Evolutionary conservation across 768 basidiomycete species (phyloP).

Genomic region (Suillus americanus): DNA sequence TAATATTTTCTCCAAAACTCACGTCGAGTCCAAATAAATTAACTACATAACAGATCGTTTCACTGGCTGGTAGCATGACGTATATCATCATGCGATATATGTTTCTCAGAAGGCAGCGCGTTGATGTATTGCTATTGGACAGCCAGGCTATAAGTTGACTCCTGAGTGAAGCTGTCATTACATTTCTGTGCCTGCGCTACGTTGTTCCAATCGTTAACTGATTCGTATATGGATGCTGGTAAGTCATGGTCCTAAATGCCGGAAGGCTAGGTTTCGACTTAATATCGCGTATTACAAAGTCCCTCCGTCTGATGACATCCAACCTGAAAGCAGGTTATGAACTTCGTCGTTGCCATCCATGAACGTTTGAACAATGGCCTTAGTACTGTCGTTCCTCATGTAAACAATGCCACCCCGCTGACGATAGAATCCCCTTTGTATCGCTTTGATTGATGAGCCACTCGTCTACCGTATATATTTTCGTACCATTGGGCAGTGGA

Average conservation of each 20-base stretch:
- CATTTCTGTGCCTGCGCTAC: neutral
- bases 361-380: no score
- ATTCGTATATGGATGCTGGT: neutral
- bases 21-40: neutral
- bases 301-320: no score
- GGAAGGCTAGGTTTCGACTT: neutral
- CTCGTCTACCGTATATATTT: no score
- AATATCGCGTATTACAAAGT: no score
- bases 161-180: neutral
- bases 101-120: neutral
- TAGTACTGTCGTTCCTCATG: no score
- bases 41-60: neutral
- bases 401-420: no score
- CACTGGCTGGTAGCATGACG: neutral
- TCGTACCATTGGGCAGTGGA: no score
- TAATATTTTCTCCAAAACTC: neutral
- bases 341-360: no score
- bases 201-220: neutral
- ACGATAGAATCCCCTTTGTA: no score
- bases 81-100: neutral
- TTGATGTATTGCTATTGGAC: neutral
- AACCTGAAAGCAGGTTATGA: no score
- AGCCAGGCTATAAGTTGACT: neutral
- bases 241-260: neutral
- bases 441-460: no score